phyloP scores from a whole-genome alignment of 441 rosid genomes.

The Capsella rubella region DNA sequence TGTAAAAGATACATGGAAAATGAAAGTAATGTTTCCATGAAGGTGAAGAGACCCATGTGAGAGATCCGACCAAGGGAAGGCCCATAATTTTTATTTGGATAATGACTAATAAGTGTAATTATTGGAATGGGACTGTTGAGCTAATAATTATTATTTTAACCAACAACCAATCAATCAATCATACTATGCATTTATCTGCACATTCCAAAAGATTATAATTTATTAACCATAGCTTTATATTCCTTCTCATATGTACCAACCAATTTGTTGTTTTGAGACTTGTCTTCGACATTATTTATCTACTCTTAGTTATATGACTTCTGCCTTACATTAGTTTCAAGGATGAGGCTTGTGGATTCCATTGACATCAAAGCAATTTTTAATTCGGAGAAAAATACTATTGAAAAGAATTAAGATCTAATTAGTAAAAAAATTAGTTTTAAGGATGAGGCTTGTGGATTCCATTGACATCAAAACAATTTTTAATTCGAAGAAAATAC shows the following conservation, averaged over 20 bases:
- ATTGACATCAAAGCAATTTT: no score
- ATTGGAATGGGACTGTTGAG: slow-evolving; percentile 43
- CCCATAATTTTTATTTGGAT: slow-evolving; percentile 41
- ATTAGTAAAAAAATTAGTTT: no score
- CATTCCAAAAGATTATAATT: slow-evolving; percentile 1
- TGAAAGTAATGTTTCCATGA: slow-evolving; percentile 13
- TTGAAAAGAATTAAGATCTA: no score
- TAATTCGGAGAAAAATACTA: no score
- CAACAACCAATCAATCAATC: slow-evolving; percentile 42
- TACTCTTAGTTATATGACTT: no score
- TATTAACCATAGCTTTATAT: slow-evolving; percentile 25
- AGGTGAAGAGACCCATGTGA: slow-evolving; percentile 41
- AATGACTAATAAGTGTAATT: slow-evolving; percentile 25
- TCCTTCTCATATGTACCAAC: slow-evolving; percentile 22
- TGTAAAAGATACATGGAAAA: slow-evolving; percentile 31
- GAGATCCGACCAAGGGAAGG: slow-evolving; percentile 45
- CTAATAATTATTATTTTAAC: slow-evolving; percentile 34
- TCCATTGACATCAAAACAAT: no score
- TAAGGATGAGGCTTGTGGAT: no score
- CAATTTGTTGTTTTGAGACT: slow-evolving; percentile 14
- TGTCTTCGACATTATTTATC: slow-evolving; percentile 33
- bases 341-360: no score
- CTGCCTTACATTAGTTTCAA: no score
- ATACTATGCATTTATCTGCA: slow-evolving; percentile 17
- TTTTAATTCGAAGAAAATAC: no score